Evolutionary conservation across 2,329 filamentous ascomycete genomes (phyloP).

Genomic region (Alternaria gansuensis): DNA sequence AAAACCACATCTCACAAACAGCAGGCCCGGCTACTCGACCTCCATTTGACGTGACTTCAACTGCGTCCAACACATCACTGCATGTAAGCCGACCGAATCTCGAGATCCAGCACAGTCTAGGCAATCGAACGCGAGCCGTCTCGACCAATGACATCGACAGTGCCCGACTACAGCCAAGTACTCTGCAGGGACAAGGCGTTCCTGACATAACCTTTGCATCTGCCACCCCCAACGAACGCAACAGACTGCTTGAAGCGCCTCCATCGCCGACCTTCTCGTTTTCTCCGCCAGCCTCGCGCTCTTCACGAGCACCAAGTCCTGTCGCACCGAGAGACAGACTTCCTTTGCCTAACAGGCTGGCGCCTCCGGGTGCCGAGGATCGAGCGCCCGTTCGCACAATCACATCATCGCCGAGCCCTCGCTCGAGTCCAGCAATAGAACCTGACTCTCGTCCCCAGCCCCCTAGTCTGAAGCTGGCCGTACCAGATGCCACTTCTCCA

Average conservation of each 20-base stretch:
- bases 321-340: constrained; percentile 34
- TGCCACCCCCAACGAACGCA: constrained; percentile 44
- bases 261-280: constrained; percentile 52
- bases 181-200: constrained; percentile 32
- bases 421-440: constrained; percentile 42
- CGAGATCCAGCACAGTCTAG: constrained; percentile 43
- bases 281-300: constrained; percentile 51
- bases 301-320: constrained; percentile 41
- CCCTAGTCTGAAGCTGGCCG: constrained; percentile 53
- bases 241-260: constrained; percentile 28
- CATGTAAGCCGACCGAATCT: constrained; percentile 37
- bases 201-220: constrained; percentile 51
- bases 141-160: constrained; percentile 66
- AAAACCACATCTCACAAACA: constrained; percentile 58
- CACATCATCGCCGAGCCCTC: constrained; percentile 35
- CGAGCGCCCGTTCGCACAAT: constrained; percentile 28
- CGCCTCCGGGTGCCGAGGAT: constrained; percentile 52
- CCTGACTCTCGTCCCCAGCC: constrained; percentile 38
- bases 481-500: constrained; percentile 55
- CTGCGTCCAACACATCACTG: constrained; percentile 31
- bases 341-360: constrained; percentile 43
- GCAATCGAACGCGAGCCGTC: constrained; percentile 61
- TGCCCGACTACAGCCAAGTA: constrained; percentile 56
- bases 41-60: constrained; percentile 44
- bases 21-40: constrained; percentile 59